Percentiles rank a stretch among this genome's conserved stretches.
These are phyloP conservation scores for Paspalum vaginatum DNA, from an alignment of 176 grass and related monocot species.

Conservation along the genomic window DNA sequence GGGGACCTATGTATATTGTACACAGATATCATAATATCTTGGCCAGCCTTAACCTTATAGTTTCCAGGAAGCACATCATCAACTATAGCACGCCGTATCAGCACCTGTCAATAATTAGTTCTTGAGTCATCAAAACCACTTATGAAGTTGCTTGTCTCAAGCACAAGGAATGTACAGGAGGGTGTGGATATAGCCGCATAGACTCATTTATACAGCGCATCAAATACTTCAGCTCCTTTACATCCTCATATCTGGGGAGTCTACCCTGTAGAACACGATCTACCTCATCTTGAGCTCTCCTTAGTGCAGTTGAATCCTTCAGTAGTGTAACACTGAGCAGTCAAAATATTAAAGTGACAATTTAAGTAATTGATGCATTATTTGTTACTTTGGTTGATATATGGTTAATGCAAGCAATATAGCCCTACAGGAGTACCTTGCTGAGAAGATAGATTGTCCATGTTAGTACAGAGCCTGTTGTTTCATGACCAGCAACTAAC, in stretches of 20 bases:
- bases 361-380: conserved; percentile 49
- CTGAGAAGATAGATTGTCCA: conserved; percentile 97
- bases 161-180: conserved; percentile 71
- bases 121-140: conserved; percentile 41
- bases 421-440: conserved; percentile 67
- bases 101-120: conserved; percentile 59
- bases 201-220: conserved; percentile 99
- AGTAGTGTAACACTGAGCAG: conserved; percentile 61
- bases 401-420: conserved; percentile 22
- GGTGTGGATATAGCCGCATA: conserved; percentile 97
- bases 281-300: conserved; percentile 83
- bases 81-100: conserved; percentile 79
- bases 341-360: conserved; percentile 67
- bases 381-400: conserved; percentile 18
- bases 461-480: conserved; percentile 95
- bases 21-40: conserved; percentile 99
- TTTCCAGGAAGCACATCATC: conserved; percentile 96
- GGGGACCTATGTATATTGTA: conserved; percentile 96
- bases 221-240: conserved; percentile 98
- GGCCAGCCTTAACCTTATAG: conserved; percentile 83
- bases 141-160: conserved; percentile 37
- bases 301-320: conserved; percentile 78
- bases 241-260: conserved; percentile 96
- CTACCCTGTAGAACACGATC: conserved; percentile 89
- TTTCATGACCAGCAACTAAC: conserved; percentile 99